These are phyloP conservation scores for Pterulicium gracile DNA, from an alignment of 1,284 basidiomycete genomes.

Conservation along the genomic window DNA sequence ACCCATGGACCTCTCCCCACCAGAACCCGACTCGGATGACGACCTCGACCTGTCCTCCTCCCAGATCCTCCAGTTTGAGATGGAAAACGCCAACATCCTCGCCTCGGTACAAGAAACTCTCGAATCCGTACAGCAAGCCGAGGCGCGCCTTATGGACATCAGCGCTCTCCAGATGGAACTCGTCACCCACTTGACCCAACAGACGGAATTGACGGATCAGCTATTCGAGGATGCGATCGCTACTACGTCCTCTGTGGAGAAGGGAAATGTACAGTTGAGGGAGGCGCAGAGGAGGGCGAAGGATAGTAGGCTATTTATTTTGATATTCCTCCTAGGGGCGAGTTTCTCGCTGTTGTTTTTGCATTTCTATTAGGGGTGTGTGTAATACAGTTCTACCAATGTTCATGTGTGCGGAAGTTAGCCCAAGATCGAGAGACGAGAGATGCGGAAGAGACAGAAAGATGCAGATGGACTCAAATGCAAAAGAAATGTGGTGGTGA, in stretches of 20 bases:
- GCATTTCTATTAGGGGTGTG: constrained; percentile 56
- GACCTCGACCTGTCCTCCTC: constrained; percentile 69
- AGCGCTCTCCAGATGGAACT: constrained; percentile 84
- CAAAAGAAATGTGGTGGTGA: too few relatives aligned
- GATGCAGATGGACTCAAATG: too few relatives aligned
- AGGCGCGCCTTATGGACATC: constrained; percentile 82
- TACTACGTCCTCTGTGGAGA: constrained; percentile 73
- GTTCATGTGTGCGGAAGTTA: too few relatives aligned
- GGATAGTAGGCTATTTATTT: constrained; percentile 74
- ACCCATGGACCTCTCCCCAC: constrained; percentile 25
- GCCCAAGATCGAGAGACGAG: too few relatives aligned
- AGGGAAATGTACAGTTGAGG: constrained; percentile 77
- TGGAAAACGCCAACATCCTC: constrained; percentile 79
- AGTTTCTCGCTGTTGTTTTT: constrained; percentile 81
- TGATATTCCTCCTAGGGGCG: constrained; percentile 80
- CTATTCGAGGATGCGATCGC: constrained; percentile 84
- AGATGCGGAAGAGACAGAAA: too few relatives aligned
- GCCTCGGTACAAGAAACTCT: constrained; percentile 75
- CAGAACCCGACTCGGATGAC: constrained; percentile 56
- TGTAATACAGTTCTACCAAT: background rate
- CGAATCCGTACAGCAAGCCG: constrained; percentile 80
- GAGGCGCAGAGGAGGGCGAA: constrained; percentile 76
- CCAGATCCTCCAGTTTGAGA: constrained; percentile 86
- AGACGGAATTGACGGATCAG: constrained; percentile 85
- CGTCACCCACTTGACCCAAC: constrained; percentile 73